Percentiles rank a stretch among this genome's conserved stretches.
Conservation (phyloP, 2,329 filamentous ascomycete genomes). For the Pleurostoma richardsiae region DNA sequence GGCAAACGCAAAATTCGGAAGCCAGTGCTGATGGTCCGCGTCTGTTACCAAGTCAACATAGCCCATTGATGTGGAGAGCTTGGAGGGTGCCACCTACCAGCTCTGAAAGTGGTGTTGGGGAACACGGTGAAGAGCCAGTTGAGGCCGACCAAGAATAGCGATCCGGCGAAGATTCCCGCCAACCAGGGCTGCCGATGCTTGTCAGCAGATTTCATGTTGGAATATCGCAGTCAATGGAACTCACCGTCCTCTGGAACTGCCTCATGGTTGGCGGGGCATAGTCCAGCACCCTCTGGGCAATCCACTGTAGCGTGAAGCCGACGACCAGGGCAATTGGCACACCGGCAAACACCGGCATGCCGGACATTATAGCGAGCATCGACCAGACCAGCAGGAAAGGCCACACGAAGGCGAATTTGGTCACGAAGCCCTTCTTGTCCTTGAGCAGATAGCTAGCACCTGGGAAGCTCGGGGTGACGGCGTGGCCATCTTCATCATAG, state of each 20-base stretch:
- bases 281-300: slow-evolving; percentile 70
- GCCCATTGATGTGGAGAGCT: slow-evolving; percentile 15
- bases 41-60: slow-evolving; percentile 34
- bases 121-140: slow-evolving; percentile 73
- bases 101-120: slow-evolving; percentile 33
- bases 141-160: slow-evolving; percentile 74
- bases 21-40: slow-evolving; percentile 60
- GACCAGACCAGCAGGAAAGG: slow-evolving; percentile 73
- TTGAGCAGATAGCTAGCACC: slow-evolving; percentile 67
- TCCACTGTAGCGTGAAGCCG: slow-evolving; percentile 69
- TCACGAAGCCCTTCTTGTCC: slow-evolving; percentile 73
- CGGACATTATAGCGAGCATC: slow-evolving; percentile 66
- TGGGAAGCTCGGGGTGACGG: slow-evolving; percentile 66
- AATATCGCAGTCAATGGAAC: slow-evolving; percentile 19
- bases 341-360: slow-evolving; percentile 68
- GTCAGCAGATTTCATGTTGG: slow-evolving; percentile 13
- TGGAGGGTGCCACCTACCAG: slow-evolving; percentile 43
- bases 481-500: slow-evolving; percentile 72
- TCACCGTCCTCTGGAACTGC: slow-evolving; percentile 80
- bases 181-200: slow-evolving; percentile 67
- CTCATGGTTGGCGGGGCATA: slow-evolving; percentile 87
- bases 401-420: slow-evolving; percentile 84
- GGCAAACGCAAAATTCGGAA: slow-evolving; percentile 74
- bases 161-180: slow-evolving; percentile 85
- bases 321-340: slow-evolving; percentile 65